Evolutionary conservation across 163 green algal species (phyloP).

Genomic region (Scenedesmus sp.): DNA sequence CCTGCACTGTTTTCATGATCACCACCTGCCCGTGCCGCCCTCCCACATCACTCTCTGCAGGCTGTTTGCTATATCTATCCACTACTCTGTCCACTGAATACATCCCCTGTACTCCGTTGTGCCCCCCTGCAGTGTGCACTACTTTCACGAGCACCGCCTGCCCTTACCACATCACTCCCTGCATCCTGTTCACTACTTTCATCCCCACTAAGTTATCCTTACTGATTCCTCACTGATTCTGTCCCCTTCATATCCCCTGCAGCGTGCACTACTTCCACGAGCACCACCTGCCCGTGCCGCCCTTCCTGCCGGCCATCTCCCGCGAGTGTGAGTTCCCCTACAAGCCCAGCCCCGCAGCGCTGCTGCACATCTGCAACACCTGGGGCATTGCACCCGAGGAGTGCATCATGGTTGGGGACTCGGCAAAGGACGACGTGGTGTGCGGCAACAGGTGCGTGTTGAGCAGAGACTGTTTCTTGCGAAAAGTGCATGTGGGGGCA

Average conservation of each 20-base stretch:
- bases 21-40: too few species aligned
- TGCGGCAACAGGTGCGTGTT: slow-evolving; percentile 15
- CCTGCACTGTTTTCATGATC: too few species aligned
- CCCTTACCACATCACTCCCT: slow-evolving; percentile 43
- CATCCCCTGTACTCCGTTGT: not conserved
- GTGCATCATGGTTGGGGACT: slow-evolving; percentile 79
- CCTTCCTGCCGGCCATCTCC: slow-evolving; percentile 69
- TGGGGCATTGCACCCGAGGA: slow-evolving; percentile 68
- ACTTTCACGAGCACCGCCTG: slow-evolving; percentile 65
- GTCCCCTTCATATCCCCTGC: not conserved
- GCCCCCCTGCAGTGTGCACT: slow-evolving; percentile 8
- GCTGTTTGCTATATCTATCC: too few species aligned
- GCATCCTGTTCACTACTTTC: too few species aligned
- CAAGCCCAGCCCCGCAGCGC: slow-evolving; percentile 65
- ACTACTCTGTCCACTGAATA: too few species aligned
- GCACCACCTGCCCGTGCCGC: slow-evolving; percentile 55
- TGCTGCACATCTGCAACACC: slow-evolving; percentile 75
- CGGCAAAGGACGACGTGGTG: slow-evolving; percentile 59
- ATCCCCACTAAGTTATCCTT: too few species aligned
- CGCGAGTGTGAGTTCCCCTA: slow-evolving; percentile 62
- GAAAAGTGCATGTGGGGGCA: not conserved
- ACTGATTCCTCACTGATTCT: too few species aligned
- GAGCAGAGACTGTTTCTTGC: too few species aligned
- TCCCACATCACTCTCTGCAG: too few species aligned
- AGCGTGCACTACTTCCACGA: slow-evolving; percentile 65